Evolutionary conservation across 371 early-diverging fungal genomes (phyloP).

Genomic region (Dinochytrium kinnereticum): DNA sequence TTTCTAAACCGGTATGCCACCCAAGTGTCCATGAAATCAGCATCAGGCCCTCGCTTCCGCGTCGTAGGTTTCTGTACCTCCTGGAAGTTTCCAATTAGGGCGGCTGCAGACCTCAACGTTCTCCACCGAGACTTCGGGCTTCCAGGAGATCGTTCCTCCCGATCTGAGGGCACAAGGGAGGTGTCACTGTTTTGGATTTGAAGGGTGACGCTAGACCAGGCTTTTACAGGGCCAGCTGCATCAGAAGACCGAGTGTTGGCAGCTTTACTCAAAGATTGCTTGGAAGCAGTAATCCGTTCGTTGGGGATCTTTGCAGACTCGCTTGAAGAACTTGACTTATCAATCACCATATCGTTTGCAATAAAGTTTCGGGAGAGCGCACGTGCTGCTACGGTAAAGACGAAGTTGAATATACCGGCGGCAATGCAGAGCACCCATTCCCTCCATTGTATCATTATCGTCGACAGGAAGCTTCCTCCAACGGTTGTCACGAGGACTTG

Average conservation of each 20-base stretch:
- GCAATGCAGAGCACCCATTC: constrained; percentile 85
- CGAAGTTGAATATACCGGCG: constrained; percentile 85
- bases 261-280: neutral
- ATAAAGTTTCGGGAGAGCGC: constrained; percentile 18
- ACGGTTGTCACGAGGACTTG: constrained; percentile 84
- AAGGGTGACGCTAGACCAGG: too few relatives aligned
- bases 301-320: neutral
- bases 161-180: too few relatives aligned
- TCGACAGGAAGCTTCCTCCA: constrained; percentile 85
- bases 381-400: constrained; percentile 77
- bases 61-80: constrained; percentile 28
- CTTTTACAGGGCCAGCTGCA: neutral
- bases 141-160: too few relatives aligned
- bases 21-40: constrained; percentile 44
- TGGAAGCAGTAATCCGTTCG: neutral
- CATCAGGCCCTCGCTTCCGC: constrained; percentile 31
- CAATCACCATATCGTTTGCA: neutral
- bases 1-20: constrained; percentile 40
- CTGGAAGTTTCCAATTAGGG: constrained; percentile 42
- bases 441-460: constrained; percentile 60
- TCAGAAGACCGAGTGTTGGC: neutral
- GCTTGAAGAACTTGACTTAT: neutral
- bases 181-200: neutral
- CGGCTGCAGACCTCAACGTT: constrained; percentile 43
- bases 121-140: constrained; percentile 33